Evolutionary conservation across 1,284 basidiomycete genomes (phyloP), one percentile per base, ranked within the genome.

Genomic region (Coniophora puteana): DNA sequence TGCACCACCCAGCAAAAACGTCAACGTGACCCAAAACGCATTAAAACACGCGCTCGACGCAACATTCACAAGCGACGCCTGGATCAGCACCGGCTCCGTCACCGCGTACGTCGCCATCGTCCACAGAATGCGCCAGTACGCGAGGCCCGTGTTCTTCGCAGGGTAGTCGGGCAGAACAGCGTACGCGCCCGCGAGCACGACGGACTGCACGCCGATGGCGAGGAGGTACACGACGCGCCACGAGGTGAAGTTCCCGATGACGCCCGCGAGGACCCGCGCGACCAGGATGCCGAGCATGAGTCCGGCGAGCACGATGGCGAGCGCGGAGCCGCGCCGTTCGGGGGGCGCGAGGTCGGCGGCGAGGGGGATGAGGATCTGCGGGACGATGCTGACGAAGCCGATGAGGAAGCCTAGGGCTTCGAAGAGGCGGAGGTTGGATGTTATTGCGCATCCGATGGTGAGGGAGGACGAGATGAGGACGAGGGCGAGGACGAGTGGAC

Each of bases 21-120:
- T 88, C 43, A 86, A 55, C 4, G 80, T 83, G 1, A 83, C 79
- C 85, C 84, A 88, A 53, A 80, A 83, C 46, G 67, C 71, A 10
- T 65, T 67, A 54, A 81, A 83, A 47, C 73, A 71, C 2, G 76
- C 78, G 43, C 74, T 78, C 12, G 74, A 75, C 4, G 71, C 68
- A 14, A 79, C 60, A 38, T 74, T 76, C 45, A 81, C 71, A 25
- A 86, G 51, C 38, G 72, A 76, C 0, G 69, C 71, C 52, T 87
- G 83, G 13, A 86, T 68, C 23, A 89, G 59, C 5, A 80, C 66
- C 0, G 86, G 85, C 51, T 89, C 85, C 0, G 80, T 86, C 36
- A 78, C 62, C 0, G 77, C 66, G 51, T 76, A 84, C 50, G 76
- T 79, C n/a, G 58, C 78, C 83, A 86, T 86, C 0, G 78, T 76